A percentile compares a stretch with the other conserved stretches of the same genome.
phyloP scores from a whole-genome alignment of 2,329 filamentous ascomycete genomes.

The Sclerotinia sclerotiorum region DNA sequence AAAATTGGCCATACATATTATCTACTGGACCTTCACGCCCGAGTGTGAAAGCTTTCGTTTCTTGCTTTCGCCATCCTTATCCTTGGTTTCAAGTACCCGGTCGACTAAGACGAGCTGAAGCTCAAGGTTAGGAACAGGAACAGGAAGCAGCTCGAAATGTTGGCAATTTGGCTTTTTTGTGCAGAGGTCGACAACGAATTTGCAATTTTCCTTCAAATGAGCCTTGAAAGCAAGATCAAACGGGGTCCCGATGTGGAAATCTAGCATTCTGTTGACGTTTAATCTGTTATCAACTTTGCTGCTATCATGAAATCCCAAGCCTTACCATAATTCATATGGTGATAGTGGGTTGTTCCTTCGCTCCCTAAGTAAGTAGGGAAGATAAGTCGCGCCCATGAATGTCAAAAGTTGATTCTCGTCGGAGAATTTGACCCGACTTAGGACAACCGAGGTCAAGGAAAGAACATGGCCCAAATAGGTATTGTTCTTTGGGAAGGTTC shows the following conservation, averaged over 20 bases:
- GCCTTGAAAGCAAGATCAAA: not conserved
- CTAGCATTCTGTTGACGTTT: not conserved
- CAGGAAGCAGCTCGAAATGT: too few relatives aligned
- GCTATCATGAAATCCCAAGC: not conserved
- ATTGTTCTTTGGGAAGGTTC: not conserved
- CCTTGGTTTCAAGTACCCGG: not conserved
- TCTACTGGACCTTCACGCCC: not conserved
- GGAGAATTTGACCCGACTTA: too few relatives aligned
- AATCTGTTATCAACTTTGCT: not conserved
- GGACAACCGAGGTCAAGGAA: not conserved
- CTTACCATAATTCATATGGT: not conserved
- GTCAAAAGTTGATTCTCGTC: not conserved
- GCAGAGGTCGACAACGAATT: not conserved
- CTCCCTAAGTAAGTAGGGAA: not conserved
- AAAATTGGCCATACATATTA: not conserved
- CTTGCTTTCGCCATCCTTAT: not conserved
- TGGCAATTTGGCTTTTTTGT: accelerated
- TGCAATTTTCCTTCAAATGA: not conserved
- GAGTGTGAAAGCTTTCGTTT: not conserved
- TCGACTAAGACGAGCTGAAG: not conserved
- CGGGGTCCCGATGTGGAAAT: accelerated
- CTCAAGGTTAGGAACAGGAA: not conserved
- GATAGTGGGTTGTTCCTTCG: not conserved
- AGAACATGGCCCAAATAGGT: not conserved
- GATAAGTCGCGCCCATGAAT: not conserved